Conservation (phyloP, 179 eudicot species). For the Beta corolliflora region DNA sequence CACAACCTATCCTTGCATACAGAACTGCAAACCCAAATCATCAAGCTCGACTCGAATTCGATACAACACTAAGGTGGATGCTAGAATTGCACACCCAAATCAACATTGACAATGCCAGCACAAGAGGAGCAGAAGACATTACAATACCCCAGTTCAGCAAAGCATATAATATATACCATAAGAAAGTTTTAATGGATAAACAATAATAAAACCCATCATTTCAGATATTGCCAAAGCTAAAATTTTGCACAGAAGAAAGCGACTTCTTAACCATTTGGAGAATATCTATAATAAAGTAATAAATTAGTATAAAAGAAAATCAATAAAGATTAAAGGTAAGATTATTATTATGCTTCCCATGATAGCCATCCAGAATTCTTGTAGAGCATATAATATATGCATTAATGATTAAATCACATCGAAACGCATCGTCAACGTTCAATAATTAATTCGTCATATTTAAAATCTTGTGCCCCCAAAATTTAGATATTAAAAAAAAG, state of each 20-base stretch:
- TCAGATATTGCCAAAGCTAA: slow-evolving; percentile 23
- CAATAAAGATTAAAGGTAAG: slow-evolving; percentile 23
- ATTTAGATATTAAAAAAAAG: not conserved
- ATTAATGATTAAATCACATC: slow-evolving; percentile 3
- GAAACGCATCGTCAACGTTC: slow-evolving; percentile 1
- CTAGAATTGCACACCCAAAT: slow-evolving; percentile 9
- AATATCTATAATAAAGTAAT: not conserved
- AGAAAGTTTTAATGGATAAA: slow-evolving; percentile 16
- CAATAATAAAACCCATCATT: slow-evolving; percentile 22
- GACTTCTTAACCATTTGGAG: slow-evolving; percentile 34
- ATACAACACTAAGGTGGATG: not conserved
- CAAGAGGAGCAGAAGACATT: slow-evolving; percentile 4
- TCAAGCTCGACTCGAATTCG: too few relatives aligned
- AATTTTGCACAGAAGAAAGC: slow-evolving; percentile 30
- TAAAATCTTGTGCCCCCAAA: not conserved
- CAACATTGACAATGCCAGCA: slow-evolving; percentile 13
- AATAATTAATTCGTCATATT: slow-evolving; percentile 10
- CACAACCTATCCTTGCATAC: slow-evolving; percentile 24
- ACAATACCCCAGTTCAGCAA: not conserved
- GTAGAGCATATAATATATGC: not conserved
- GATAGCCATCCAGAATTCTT: slow-evolving; percentile 19
- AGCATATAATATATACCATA: not conserved
- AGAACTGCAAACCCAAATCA: not conserved
- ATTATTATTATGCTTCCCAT: slow-evolving; percentile 35
- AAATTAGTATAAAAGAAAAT: not conserved